Evolutionary conservation across 75 land plant genomes (phyloP).

Genomic region (Cunninghamia lanceolata): DNA sequence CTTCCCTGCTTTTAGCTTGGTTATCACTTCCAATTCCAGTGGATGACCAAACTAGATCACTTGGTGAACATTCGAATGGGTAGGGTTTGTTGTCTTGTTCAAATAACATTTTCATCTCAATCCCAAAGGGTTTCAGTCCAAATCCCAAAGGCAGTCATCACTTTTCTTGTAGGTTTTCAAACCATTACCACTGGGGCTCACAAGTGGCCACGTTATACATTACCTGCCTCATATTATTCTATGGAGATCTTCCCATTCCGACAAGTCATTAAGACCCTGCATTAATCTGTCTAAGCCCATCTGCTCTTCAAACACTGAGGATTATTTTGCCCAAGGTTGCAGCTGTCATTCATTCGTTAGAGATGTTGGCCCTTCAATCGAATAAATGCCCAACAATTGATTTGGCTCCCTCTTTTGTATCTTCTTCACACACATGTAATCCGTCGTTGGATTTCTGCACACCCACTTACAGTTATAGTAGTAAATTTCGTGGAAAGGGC

Average conservation of each 20-base stretch:
- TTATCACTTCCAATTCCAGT: too few species aligned
- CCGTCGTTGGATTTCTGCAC: neutral
- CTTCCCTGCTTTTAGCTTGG: too few species aligned
- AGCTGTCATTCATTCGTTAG: neutral
- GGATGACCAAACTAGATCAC: too few species aligned
- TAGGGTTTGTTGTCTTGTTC: too few species aligned
- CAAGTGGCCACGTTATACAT: conserved; percentile 2
- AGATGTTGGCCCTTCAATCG: neutral
- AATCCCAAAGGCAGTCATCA: too few species aligned
- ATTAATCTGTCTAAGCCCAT: neutral
- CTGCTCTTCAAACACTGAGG: neutral
- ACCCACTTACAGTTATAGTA: neutral
- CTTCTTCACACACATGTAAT: neutral
- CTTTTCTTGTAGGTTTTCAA: too few species aligned
- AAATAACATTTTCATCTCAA: too few species aligned
- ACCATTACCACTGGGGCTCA: neutral
- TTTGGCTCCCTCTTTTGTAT: neutral
- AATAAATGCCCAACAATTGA: neutral
- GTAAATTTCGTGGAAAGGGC: neutral
- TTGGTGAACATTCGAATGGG: too few species aligned
- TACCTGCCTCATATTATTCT: neutral
- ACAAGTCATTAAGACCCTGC: neutral
- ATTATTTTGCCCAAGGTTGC: neutral
- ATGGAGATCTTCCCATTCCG: neutral
- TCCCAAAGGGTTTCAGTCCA: too few species aligned